A percentile compares a stretch with the other conserved stretches of the same genome.
phyloP scores from a whole-genome alignment of 148 eudicot genomes.

The Rhododendron ovatum region DNA sequence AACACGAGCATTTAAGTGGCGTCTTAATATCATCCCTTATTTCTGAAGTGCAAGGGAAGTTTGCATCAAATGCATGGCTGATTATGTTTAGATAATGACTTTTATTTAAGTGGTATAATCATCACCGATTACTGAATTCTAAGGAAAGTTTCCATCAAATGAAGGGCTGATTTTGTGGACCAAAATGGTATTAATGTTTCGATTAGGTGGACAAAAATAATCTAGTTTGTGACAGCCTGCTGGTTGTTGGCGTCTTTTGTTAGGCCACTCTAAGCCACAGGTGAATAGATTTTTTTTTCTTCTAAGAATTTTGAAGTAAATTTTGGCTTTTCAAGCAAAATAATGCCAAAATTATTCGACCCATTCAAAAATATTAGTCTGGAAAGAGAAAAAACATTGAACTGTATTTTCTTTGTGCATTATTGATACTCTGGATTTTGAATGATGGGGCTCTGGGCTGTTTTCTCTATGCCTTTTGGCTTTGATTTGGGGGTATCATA shows the following conservation, averaged over 20 bases:
- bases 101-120: slow-evolving; percentile 1
- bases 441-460: background rate
- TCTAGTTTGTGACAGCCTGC: background rate
- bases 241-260: background rate
- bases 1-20: background rate
- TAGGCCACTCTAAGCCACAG: background rate
- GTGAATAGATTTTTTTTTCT: background rate
- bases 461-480: background rate
- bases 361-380: background rate
- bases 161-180: background rate
- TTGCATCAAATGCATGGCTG: background rate
- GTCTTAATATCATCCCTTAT: background rate
- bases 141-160: background rate
- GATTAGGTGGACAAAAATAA: background rate
- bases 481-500: background rate
- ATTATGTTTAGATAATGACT: background rate
- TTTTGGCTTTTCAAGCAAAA: background rate
- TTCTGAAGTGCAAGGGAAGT: background rate
- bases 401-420: background rate
- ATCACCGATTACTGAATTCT: background rate
- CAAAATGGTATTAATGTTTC: background rate
- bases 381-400: background rate
- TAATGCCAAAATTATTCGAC: background rate
- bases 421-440: background rate
- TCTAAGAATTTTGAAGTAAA: background rate